Conservation (phyloP, 2,329 filamentous ascomycete species). For the Penicillium olsonii region DNA sequence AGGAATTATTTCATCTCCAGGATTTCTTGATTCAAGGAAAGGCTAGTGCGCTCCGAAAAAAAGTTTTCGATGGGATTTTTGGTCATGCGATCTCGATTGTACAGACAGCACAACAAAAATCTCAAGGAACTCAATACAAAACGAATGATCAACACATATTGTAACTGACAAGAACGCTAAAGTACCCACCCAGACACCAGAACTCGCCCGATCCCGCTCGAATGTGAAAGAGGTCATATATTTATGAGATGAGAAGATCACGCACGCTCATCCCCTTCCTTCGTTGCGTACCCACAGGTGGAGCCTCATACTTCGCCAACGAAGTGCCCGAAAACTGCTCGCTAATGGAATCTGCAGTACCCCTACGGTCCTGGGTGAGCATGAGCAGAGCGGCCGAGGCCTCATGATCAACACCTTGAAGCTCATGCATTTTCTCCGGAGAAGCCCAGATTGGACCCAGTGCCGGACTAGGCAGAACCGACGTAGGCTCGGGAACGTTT, state of each 20-base stretch:
- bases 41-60: neutral
- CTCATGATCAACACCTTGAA: slow-evolving; percentile 64
- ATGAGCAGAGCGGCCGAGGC: slow-evolving; percentile 85
- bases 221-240: neutral
- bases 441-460: slow-evolving; percentile 30
- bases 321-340: slow-evolving; percentile 20
- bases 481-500: slow-evolving; percentile 27
- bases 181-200: neutral
- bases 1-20: too few species aligned
- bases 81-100: neutral
- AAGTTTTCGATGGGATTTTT: neutral
- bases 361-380: slow-evolving; percentile 76
- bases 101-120: neutral
- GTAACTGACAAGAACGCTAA: neutral
- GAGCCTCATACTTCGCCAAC: neutral
- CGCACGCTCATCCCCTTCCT: slow-evolving; percentile 57
- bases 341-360: slow-evolving; percentile 38
- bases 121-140: neutral
- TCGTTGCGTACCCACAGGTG: slow-evolving; percentile 25
- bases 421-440: slow-evolving; percentile 24
- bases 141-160: neutral
- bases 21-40: too few species aligned
- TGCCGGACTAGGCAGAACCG: slow-evolving; percentile 40
- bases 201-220: neutral
- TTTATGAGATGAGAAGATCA: slow-evolving; percentile 55